Evolutionary conservation across 1,139 yeast genomes (phyloP), one percentile per base, ranked within the genome.

Genomic region (Ogataea hybrid): DNA sequence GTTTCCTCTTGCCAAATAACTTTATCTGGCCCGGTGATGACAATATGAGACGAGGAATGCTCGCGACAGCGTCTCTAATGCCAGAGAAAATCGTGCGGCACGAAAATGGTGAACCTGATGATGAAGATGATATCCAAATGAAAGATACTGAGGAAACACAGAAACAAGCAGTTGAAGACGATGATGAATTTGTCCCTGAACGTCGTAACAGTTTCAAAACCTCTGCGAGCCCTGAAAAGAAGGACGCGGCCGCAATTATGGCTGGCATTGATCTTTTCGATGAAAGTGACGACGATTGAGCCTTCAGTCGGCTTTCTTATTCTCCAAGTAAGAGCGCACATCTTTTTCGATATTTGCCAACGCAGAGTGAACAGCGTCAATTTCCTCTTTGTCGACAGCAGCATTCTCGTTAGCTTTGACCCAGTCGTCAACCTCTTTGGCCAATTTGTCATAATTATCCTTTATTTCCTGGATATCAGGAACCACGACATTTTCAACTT

Each of bases 1-100:
- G 70, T 10, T 67, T 71, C 49, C 71, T 86, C 7, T 88, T 88
- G 40, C 95, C 95, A 2, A 84, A 85, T 49, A 87, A 86, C 56
- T 84, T 84, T 56, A 83, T 94, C 10, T 90, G 97, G 97, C 97
- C 98, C 0, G 95, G 95, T 0, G 98, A 90, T 59, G 97, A 90
- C 62, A 85, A 92, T 21, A 71, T 90, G 60, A 73, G 98, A 56
- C 73, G 88, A 53, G 97, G 98, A 0, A 83, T 84, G 81, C 64
- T 90, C 35, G 97, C 97, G 0, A 67, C 80, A 56, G 80, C 86
- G 8, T 77, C 87, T 1, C 56, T 81, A 39, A 73, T 77, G 51
- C 71, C 73, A 2, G 76, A 75, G 3, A 78, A 77, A 46, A 64
- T 81, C 28, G 68, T 71, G 2, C 48, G 51, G 11, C 46, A 49